Percentiles rank a stretch among this genome's conserved stretches.
Evolutionary conservation across 768 basidiomycete species (phyloP).

Genomic region (Tylopilus rubrobrunneus): DNA sequence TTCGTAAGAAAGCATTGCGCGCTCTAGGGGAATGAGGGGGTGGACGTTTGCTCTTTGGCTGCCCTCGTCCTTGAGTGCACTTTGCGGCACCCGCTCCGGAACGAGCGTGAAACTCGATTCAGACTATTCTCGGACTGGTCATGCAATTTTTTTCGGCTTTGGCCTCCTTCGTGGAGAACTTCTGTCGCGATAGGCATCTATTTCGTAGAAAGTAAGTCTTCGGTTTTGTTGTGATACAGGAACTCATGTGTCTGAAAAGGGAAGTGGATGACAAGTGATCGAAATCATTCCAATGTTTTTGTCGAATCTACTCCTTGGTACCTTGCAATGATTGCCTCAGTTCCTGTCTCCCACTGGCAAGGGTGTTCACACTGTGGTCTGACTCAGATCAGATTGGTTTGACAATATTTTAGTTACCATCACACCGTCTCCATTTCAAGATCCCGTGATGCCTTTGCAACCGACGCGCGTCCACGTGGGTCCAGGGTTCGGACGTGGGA

Average conservation of each 20-base stretch:
- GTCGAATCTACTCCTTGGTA: neutral
- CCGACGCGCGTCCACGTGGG: too few relatives aligned
- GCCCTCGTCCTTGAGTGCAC: constrained; percentile 27
- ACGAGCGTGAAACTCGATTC: constrained; percentile 30
- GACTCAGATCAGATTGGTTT: too few relatives aligned
- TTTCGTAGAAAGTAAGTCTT: neutral
- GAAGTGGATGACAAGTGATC: too few relatives aligned
- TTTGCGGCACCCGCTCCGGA: constrained; percentile 20
- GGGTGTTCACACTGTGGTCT: too few relatives aligned
- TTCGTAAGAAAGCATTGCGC: too few relatives aligned
- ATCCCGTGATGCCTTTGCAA: too few relatives aligned
- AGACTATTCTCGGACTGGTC: constrained; percentile 17
- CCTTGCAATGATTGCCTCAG: too few relatives aligned
- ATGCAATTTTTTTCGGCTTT: neutral
- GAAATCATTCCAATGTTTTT: neutral
- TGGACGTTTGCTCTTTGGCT: neutral
- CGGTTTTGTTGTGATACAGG: neutral
- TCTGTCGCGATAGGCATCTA: neutral
- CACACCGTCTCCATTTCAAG: too few relatives aligned
- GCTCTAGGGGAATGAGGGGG: constrained; percentile 13
- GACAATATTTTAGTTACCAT: too few relatives aligned
- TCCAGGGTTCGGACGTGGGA: neutral
- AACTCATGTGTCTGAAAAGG: neutral
- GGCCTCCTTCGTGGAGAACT: neutral
- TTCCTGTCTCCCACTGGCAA: too few relatives aligned